These are phyloP conservation scores for Colletotrichum melonis DNA, from an alignment of 2,329 filamentous ascomycete genomes.

Conservation along the genomic window DNA sequence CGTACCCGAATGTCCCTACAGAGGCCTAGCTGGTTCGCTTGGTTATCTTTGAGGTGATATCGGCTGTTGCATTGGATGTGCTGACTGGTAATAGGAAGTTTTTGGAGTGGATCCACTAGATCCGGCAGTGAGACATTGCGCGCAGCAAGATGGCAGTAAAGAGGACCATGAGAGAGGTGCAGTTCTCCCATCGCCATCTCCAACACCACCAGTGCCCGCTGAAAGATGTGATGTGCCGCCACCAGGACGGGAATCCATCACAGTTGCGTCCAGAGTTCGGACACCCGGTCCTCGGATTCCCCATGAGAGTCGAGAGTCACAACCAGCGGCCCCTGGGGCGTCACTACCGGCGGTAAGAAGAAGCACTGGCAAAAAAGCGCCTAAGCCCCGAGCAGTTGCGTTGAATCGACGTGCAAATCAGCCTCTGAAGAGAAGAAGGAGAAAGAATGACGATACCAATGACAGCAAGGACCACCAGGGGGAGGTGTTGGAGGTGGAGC, in stretches of 20 bases:
- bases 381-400: background rate
- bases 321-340: background rate
- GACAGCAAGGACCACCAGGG: background rate
- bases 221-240: background rate
- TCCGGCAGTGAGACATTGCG: no score
- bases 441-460: background rate
- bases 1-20: no score
- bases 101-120: background rate
- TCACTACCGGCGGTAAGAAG: background rate
- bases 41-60: background rate
- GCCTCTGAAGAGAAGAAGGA: background rate
- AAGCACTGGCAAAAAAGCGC: constrained; percentile 20
- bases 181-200: background rate
- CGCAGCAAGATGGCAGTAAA: background rate
- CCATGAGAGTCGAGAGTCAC: background rate
- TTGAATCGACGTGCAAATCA: background rate
- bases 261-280: no score
- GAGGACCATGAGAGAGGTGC: no score
- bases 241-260: background rate
- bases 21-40: background rate
- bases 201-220: background rate
- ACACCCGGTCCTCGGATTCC: no score
- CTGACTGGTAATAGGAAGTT: background rate
- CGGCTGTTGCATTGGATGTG: background rate
- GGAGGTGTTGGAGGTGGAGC: background rate